Base-by-base conservation (phyloP, 805 yeast species). In the Danielia reshetovae region DNA sequence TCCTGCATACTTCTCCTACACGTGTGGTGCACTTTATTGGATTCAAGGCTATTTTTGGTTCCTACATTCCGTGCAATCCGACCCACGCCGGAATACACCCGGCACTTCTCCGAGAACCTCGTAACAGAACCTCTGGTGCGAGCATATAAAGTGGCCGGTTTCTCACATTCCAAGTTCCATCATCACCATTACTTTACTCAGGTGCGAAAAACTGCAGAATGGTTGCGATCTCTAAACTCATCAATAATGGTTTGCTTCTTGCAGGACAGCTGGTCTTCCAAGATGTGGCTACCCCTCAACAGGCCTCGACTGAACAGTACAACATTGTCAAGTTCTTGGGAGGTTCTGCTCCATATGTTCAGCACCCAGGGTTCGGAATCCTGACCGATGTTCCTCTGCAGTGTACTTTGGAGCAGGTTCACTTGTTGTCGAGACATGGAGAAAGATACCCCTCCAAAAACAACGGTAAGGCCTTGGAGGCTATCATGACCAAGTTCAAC, bases 401-500 rank as follows among this genome's bases (percentile, higher is more conserved):
- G 29, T 79, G 85, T 55, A 48, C 57, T 5, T 63, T 79, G 36
- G 75, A 75, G 46, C 90, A 83, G 55, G 85, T 82, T 7, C 87
- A 81, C 45, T 59, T 83, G 15, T 59, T 82, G 33, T 77, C 79
- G 46, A 72, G 95, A 51, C 94, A 86, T 51, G 94, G 90, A 14
- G 93, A 85, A 55, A 65, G 95, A 44, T 83, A 68, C 50, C 87
- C 71, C 6, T 54, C 66, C n/a, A 48, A 44, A 21, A 39, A 53
- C 18, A 47, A 40, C 18, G 70, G 70, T 7, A 48, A 45, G 27
- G 16, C 27, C 7, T 52, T 53, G 25, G 62, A 63, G 39, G 49
- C 49, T 7, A 39, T 62, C 18, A 40, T 46, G 43, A 26, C 40
- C 9, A 57, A 58, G 38, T 48, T 66, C 32, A 44, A 52, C 29